Percentiles rank a stretch among this genome's conserved stretches.
phyloP scores from a whole-genome alignment of 2,329 filamentous ascomycete genomes.

The Colletotrichum tabaci region DNA sequence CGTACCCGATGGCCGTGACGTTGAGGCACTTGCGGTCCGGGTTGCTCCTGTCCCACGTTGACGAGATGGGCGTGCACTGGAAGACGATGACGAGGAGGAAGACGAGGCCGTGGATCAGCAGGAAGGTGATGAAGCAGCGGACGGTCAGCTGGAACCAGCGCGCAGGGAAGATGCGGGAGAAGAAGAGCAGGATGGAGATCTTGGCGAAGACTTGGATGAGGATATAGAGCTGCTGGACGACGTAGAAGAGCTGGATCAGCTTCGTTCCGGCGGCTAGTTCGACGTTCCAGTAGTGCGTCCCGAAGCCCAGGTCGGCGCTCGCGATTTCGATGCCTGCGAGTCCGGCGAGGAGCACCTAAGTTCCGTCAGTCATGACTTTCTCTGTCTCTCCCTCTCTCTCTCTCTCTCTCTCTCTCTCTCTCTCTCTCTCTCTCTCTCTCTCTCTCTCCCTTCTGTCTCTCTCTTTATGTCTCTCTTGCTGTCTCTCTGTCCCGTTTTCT shows the following conservation, averaged over 20 bases:
- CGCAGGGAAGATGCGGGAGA: constrained; percentile 45
- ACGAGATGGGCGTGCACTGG: constrained; percentile 43
- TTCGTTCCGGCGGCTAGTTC: constrained; percentile 33
- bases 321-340: constrained; percentile 44
- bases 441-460: no score
- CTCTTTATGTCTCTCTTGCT: no score
- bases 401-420: no score
- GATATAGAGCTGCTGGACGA: constrained; percentile 45
- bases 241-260: constrained; percentile 44
- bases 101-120: constrained; percentile 42
- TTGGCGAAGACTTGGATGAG: constrained; percentile 47
- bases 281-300: constrained; percentile 47
- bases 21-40: constrained; percentile 65
- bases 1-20: constrained; percentile 75
- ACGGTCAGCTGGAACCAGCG: constrained; percentile 42
- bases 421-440: no score
- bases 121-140: constrained; percentile 34
- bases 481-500: no score
- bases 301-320: constrained; percentile 45
- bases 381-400: no score
- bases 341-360: constrained; percentile 38
- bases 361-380: constrained; percentile 3
- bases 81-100: constrained; percentile 45
- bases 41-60: constrained; percentile 42
- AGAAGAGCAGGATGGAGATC: constrained; percentile 47